Base-by-base conservation (phyloP, 768 basidiomycete genomes). In the Galerina marginata region DNA sequence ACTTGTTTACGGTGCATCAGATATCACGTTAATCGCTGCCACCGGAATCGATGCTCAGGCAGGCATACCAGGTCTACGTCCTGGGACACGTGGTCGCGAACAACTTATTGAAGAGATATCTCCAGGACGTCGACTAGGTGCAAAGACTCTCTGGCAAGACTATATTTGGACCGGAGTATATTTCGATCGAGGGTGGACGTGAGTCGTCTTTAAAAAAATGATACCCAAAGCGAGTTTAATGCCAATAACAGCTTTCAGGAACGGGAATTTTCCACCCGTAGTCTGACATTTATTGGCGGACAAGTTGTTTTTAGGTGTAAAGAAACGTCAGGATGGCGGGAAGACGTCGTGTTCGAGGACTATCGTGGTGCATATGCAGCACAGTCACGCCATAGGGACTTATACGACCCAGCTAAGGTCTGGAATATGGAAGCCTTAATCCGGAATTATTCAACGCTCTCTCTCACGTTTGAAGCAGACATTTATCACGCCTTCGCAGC, bases 401-500 rank as follows among this genome's bases (percentile, higher is more conserved):
- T 40, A n/a, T 12, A 48, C 33, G 59, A 60, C 20, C 5, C 7
- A 7, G 4, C 29, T 7, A 33, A 33, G 7, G 54, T 60, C n/a
- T 39, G 51, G 38, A 14, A 48, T 12, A 20, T 39, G 6, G 59
- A 60, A 42, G 52, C 29, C 2, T 44, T 54, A 2, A 53, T 54
- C n/a, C 25, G 16, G 26, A 20, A 26, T 6, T 60, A 60, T 38
- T 47, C 59, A 4, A 25, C 33, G 4, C 37, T 52, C 20, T 54
- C 59, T 6, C 36, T 60, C 15, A 60, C 44, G 29, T 54, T 46
- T 49, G 37, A 54, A 9, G 12, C 37, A 2, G 59, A 60, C 44
- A 54, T 60, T n/a, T 60, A 60, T 45, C n/a, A 60, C n/a, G 53
- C 59, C 9, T 53, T 60, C 33, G 59, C 51, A 6, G 59, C 44